phyloP scores from a whole-genome alignment of 305 asterid species.

The Solanum hybrid region DNA sequence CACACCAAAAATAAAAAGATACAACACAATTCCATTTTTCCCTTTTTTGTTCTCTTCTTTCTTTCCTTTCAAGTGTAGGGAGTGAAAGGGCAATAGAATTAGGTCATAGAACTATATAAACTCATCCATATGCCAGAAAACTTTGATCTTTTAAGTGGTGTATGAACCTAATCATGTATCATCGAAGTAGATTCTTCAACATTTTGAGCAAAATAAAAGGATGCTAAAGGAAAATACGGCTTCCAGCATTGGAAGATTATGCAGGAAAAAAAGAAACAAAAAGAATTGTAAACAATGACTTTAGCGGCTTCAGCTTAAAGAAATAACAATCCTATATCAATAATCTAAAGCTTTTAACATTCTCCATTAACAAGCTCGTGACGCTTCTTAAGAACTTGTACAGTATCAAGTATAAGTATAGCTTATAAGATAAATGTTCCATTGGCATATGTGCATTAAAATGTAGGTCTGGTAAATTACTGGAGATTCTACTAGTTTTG shows the following conservation, averaged over 20 bases:
- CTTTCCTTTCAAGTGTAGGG: not conserved
- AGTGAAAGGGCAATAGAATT: not conserved
- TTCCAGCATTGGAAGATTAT: not conserved
- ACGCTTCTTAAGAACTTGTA: not conserved
- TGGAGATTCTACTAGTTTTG: not conserved
- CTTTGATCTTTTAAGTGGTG: not conserved
- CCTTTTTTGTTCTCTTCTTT: not conserved
- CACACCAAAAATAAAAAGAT: not conserved
- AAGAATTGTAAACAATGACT: not conserved
- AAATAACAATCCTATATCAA: not conserved
- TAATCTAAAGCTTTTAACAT: not conserved
- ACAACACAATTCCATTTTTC: not conserved
- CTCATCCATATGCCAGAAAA: not conserved
- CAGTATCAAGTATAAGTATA: not conserved
- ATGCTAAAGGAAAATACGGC: not conserved
- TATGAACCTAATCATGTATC: not conserved
- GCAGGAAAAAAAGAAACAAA: not conserved
- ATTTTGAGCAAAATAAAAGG: not conserved
- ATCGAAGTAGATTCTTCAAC: not conserved
- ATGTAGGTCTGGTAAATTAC: not conserved
- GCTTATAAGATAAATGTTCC: not conserved
- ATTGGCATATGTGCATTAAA: not conserved
- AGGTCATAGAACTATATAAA: not conserved
- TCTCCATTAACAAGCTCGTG: not conserved
- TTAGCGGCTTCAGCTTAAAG: not conserved